Evolutionary conservation across 2,329 filamentous ascomycete genomes (phyloP).

Genomic region (Diatrype stigma): DNA sequence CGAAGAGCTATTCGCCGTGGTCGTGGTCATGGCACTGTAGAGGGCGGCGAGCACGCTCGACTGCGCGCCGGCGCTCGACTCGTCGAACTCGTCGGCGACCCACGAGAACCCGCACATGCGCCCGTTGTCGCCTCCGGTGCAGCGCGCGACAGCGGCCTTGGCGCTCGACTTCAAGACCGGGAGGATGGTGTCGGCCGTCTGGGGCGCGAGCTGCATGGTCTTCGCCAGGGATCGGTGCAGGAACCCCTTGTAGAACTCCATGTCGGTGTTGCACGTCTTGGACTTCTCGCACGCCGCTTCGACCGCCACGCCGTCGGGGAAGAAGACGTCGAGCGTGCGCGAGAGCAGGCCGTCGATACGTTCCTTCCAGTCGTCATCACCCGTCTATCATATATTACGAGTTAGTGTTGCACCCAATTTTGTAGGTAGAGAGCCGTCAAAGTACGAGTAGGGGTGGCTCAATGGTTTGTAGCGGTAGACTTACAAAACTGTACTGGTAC

Average conservation of each 20-base stretch:
- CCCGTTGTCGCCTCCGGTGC: constrained; percentile 27
- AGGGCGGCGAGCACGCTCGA: constrained; percentile 48
- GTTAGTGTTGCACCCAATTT: constrained; percentile 2
- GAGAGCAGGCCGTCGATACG: constrained; percentile 44
- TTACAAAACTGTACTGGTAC: constrained; percentile 33
- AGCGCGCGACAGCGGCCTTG: constrained; percentile 32
- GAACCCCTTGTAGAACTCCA: constrained; percentile 53
- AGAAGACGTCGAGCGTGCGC: constrained; percentile 42
- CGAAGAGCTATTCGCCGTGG: not conserved
- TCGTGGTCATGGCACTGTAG: constrained; percentile 8
- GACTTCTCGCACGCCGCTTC: constrained; percentile 49
- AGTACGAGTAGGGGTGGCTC: too few species aligned
- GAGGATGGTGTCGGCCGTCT: constrained; percentile 30
- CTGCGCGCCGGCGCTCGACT: constrained; percentile 48
- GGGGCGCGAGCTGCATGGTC: constrained; percentile 32
- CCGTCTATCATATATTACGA: constrained; percentile 36
- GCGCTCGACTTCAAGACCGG: constrained; percentile 33
- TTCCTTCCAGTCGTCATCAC: constrained; percentile 39
- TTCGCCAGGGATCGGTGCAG: constrained; percentile 44
- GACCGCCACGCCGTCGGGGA: constrained; percentile 42
- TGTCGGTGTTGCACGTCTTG: constrained; percentile 52
- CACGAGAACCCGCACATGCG: constrained; percentile 22
- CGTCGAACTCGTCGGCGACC: constrained; percentile 20
- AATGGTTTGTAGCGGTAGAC: constrained; percentile 1
- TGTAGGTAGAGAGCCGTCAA: too few species aligned